These are phyloP conservation scores for Fusarium pininemorale DNA, from an alignment of 2,329 filamentous ascomycete species.

Conservation along the genomic window DNA sequence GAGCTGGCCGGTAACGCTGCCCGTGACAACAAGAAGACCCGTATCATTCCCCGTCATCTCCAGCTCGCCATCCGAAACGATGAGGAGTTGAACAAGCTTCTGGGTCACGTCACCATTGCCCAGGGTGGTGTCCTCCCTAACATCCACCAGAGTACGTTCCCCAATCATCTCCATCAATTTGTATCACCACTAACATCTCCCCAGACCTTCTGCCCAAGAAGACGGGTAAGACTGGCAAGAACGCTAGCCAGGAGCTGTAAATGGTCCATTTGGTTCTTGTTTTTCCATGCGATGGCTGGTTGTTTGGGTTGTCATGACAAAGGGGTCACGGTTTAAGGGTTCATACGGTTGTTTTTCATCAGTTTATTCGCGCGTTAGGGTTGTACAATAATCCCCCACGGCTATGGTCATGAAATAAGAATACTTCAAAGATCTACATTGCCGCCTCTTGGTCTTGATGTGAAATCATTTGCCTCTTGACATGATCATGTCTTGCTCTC, in stretches of 20 bases:
- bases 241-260: slow-evolving; percentile 94
- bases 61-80: slow-evolving; percentile 99
- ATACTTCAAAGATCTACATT: slow-evolving; percentile 55
- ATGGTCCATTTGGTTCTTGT: slow-evolving; percentile 58
- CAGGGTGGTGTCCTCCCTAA: slow-evolving; percentile 97
- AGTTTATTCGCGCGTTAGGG: slow-evolving; percentile 63
- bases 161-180: background rate
- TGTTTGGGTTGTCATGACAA: slow-evolving; percentile 83
- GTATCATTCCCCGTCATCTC: slow-evolving; percentile 98
- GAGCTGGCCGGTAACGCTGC: slow-evolving; percentile 98
- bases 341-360: slow-evolving; percentile 66
- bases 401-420: slow-evolving; percentile 73
- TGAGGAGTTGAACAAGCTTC: slow-evolving; percentile 99
- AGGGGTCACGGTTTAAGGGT: slow-evolving; percentile 80
- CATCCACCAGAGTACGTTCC: slow-evolving; percentile 90
- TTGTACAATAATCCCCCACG: slow-evolving; percentile 79
- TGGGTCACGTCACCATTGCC: slow-evolving; percentile 95
- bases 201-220: slow-evolving; percentile 98
- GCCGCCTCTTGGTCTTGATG: background rate
- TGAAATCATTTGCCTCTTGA: background rate
- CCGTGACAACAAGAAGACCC: slow-evolving; percentile 99
- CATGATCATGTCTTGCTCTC: background rate
- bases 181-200: slow-evolving; percentile 49
- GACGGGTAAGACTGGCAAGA: slow-evolving; percentile 94
- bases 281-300: slow-evolving; percentile 66